Base-by-base conservation (phyloP, 108 stramenopile genomes). In the Cyclotella sp. region DNA sequence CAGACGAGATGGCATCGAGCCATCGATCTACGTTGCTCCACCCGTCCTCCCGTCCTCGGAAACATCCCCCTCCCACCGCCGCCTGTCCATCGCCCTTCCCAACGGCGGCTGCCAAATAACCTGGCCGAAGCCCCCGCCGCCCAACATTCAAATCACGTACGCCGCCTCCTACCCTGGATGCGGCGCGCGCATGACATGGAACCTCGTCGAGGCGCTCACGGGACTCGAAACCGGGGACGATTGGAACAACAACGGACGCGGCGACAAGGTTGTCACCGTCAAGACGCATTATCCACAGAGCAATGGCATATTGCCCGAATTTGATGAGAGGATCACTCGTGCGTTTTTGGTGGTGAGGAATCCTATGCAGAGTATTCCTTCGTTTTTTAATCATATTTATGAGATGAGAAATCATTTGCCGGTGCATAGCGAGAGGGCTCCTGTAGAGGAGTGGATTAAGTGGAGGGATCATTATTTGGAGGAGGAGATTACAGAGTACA, bases 241-340 rank as follows among this genome's bases (percentile, higher is more conserved):
- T 59, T 81, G 83, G 79, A 84, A 86, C 72, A 83, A 86, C 60
- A 79, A 86, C 63, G 85, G 82, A 5, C 70, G 75, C 18, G 74
- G 77, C 9, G 69, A 57, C 3, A 66, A 81, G 21, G 80, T 84
- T 12, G 80, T 86, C 43, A 78, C 86, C 0, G 80, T 86, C 58
- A 86, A 86, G 58, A 84, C 86, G 44, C 86, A 86, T 40, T 86
- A 78, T 70, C 86, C 86, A 0, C 83, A 84, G 54, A 84, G 79
- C 44, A 80, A 84, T 65, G 83, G 79, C 34, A 69, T 79, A 26
- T 72, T 76, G 27, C 60, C 72, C 7, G 72, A 77, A 18, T 79
- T 82, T 52, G 79, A 83, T 43, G 63, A 71, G 15, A 57, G 61
- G 34, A 84, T 86, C 44, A 19, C 60, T 21, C 12, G 75, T 22